These are phyloP conservation scores for Mortierella sp. DNA, from an alignment of 371 early-diverging fungal species.

Conservation along the genomic window DNA sequence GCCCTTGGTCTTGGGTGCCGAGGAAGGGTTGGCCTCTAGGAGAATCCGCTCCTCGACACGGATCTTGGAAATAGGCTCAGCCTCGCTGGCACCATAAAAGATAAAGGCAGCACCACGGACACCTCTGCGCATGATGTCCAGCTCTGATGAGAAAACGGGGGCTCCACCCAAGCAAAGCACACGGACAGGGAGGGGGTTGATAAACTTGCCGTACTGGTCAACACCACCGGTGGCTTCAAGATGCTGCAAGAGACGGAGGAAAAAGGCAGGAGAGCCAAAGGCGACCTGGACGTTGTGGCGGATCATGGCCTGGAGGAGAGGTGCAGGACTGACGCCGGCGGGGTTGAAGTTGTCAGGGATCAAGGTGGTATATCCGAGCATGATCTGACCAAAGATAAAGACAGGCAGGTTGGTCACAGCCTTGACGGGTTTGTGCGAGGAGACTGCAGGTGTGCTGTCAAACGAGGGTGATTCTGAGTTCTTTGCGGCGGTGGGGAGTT, in stretches of 20 bases:
- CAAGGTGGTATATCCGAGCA: constrained; percentile 57
- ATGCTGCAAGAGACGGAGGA: constrained; percentile 49
- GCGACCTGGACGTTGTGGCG: constrained; percentile 56
- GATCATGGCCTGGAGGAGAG: constrained; percentile 51
- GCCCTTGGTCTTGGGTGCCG: constrained; percentile 22
- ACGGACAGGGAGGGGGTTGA: constrained; percentile 46
- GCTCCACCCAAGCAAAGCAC: constrained; percentile 55
- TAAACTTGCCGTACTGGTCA: constrained; percentile 46
- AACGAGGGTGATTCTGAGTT: background rate
- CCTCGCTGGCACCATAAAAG: constrained; percentile 58
- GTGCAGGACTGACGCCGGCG: constrained; percentile 48
- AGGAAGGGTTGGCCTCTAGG: constrained; percentile 34
- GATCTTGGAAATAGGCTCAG: constrained; percentile 58
- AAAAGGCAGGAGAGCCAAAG: constrained; percentile 55
- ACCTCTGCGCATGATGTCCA: constrained; percentile 54
- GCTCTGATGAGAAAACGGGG: constrained; percentile 55
- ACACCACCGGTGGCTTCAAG: constrained; percentile 45
- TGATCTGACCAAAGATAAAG: constrained; percentile 58
- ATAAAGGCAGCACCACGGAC: constrained; percentile 55
- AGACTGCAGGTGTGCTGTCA: background rate
- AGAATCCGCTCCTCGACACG: constrained; percentile 55
- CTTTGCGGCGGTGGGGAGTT: constrained; percentile 11
- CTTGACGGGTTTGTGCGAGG: constrained; percentile 44
- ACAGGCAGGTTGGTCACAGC: constrained; percentile 53
- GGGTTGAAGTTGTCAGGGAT: constrained; percentile 59